Base-by-base conservation (phyloP, 768 basidiomycete genomes). In the Butyriboletus loyo region DNA sequence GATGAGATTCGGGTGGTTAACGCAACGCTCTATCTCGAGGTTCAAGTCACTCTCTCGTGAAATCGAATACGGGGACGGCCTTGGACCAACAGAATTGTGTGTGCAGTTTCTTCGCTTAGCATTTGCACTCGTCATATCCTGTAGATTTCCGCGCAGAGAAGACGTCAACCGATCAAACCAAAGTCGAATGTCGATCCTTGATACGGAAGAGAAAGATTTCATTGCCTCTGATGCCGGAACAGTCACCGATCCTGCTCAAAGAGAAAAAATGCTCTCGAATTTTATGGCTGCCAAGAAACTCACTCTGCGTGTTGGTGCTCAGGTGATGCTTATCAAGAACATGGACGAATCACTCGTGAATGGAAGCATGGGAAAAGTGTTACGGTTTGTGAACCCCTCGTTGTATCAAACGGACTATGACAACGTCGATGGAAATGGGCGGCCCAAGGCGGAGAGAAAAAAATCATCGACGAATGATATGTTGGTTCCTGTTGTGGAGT, bases 271-370 rank as follows among this genome's bases (percentile, higher is more conserved):
- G 69, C 83, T 98, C 5, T 72, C 79, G 6, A 98, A 97, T 67
- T 90, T 96, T 63, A 95, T 99, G 89, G 94, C 94, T 0, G 87
- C 90, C 1, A 69, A 76, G 50, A 60, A 52, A 7, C 78, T 99
- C n/a, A 62, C 66, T 0, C 78, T 99, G 28, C 89, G 91, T 42
- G 63, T 86, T 25, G 85, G 86, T 50, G 87, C 91, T 7, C 96
- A 98, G 70, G 89, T 92, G 36, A 98, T 97, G 94, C 77, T 97
- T 30, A 91, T 93, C 71, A 98, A 98, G 75, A 98, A 98, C 64
- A 73, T 87, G 47, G 91, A 95, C 60, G 92, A 94, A 28, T 81
- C 77, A 3, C 80, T 98, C 8, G 97, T 98, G 40, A 99, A 99
- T 63, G 97, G 97, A 1, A 92, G 86, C 50, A 89, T 97, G 79